Conservation (phyloP, 495 filamentous ascomycete genomes). For the Diplogelasinospora grovesii region DNA sequence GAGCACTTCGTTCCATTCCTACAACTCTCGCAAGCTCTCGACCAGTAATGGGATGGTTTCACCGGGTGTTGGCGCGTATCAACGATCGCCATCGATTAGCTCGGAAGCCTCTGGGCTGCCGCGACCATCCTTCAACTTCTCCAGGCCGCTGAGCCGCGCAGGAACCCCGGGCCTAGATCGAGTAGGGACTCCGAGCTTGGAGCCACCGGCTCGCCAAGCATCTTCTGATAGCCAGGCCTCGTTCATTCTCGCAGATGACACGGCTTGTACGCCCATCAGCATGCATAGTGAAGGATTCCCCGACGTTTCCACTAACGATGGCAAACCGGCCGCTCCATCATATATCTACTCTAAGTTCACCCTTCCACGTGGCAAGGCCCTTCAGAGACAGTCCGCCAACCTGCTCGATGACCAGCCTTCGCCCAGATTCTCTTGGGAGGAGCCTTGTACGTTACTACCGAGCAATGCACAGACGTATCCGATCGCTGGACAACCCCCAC, state of each 20-base stretch:
- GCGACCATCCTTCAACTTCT: constrained; percentile 85
- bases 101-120: constrained; percentile 65
- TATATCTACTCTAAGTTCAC: constrained; percentile 80
- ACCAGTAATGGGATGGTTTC: constrained; percentile 58
- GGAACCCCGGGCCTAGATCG: constrained; percentile 63
- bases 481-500: constrained; percentile 41
- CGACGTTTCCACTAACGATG: constrained; percentile 34
- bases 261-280: constrained; percentile 56
- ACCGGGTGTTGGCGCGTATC: constrained; percentile 45
- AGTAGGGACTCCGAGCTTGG: constrained; percentile 58
- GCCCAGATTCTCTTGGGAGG: constrained; percentile 55
- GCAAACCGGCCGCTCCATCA: constrained; percentile 50
- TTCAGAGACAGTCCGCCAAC: constrained; percentile 61
- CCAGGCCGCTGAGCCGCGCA: constrained; percentile 76
- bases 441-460: constrained; percentile 39
- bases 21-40: constrained; percentile 52
- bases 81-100: constrained; percentile 72
- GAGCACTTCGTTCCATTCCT: constrained; percentile 39
- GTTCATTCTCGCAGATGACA: constrained; percentile 52
- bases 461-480: constrained; percentile 33
- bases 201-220: constrained; percentile 49
- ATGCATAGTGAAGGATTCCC: constrained; percentile 54
- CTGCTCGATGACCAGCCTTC: constrained; percentile 53
- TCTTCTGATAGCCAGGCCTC: constrained; percentile 59
- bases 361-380: constrained; percentile 70